Percentiles rank a stretch among this genome's conserved stretches.
Evolutionary conservation across 345 rosid species (phyloP).

Genomic region (Melaleuca quinquenervia): DNA sequence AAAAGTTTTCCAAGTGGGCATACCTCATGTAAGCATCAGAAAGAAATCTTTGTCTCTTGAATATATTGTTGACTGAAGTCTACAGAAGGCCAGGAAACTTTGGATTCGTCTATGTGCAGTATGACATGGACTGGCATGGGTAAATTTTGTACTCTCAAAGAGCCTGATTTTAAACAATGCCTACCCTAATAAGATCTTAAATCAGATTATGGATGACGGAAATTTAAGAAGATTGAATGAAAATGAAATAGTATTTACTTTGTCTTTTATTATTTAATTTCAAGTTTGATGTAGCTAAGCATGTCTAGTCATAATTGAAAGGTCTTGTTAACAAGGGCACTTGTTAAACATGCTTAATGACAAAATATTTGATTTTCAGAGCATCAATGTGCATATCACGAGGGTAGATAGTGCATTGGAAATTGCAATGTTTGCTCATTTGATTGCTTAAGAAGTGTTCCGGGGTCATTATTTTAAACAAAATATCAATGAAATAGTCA

Average conservation of each 20-base stretch:
- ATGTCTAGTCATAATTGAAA: neutral
- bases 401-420: neutral
- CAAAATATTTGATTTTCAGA: neutral
- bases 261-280: neutral
- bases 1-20: conserved; percentile 98
- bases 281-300: neutral
- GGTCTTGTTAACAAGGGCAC: neutral
- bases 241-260: neutral
- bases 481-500: neutral
- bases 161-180: neutral
- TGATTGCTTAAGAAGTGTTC: neutral
- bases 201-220: neutral
- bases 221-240: neutral
- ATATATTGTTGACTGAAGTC: neutral
- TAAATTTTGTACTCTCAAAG: neutral
- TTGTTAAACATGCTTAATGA: neutral
- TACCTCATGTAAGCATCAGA: conserved; percentile 60
- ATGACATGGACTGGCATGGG: neutral
- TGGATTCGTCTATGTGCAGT: neutral
- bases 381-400: neutral
- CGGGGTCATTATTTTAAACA: neutral
- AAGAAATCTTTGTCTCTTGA: neutral
- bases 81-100: neutral
- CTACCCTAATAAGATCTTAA: neutral
- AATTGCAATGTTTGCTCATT: neutral